A percentile compares a stretch with the other conserved stretches of the same genome.
Conservation (phyloP, 106 monocot species). For the Acanthochlamys bracteata region DNA sequence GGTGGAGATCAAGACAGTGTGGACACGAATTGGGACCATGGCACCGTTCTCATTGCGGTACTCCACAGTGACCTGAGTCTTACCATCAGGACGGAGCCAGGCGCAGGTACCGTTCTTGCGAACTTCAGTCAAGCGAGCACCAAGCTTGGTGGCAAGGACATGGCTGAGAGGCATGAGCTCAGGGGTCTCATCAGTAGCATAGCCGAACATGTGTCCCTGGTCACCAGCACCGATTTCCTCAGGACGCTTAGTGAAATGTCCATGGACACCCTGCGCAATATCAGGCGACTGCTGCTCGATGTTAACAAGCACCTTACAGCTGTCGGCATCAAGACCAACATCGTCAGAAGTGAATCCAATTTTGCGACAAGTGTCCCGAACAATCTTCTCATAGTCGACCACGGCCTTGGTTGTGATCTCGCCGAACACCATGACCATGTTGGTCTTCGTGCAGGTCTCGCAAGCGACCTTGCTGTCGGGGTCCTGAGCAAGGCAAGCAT, state of each 20-base stretch:
- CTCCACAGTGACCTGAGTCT: slow-evolving; percentile 37
- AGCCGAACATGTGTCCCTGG: slow-evolving; percentile 20
- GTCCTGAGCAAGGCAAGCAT: slow-evolving; percentile 39
- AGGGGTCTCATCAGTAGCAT: slow-evolving; percentile 33
- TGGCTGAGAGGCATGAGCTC: slow-evolving; percentile 41
- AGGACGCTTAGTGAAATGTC: slow-evolving; percentile 17
- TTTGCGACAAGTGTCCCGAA: slow-evolving; percentile 30
- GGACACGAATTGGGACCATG: slow-evolving; percentile 35
- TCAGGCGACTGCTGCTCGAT: slow-evolving; percentile 43
- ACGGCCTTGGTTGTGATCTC: slow-evolving; percentile 42
- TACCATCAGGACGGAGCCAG: slow-evolving; percentile 37
- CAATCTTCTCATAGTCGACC: slow-evolving; percentile 41
- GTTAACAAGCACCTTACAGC: slow-evolving; percentile 38
- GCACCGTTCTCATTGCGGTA: slow-evolving; percentile 30
- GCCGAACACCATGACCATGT: slow-evolving; percentile 40
- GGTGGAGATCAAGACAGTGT: slow-evolving; percentile 41
- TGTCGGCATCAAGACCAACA: slow-evolving; percentile 33
- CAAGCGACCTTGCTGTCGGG: slow-evolving; percentile 43
- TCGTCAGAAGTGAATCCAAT: slow-evolving; percentile 31
- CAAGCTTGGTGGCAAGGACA: slow-evolving; percentile 36
- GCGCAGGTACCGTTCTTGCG: slow-evolving; percentile 36
- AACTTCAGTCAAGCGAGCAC: slow-evolving; percentile 29
- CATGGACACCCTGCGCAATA: slow-evolving; percentile 39
- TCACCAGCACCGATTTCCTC: slow-evolving; percentile 18
- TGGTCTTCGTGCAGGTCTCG: slow-evolving; percentile 42